Percentiles rank a stretch among this genome's conserved stretches.
phyloP scores from a whole-genome alignment of 192 early-diverging fungal species.

The Spizellomyces punctatus region DNA sequence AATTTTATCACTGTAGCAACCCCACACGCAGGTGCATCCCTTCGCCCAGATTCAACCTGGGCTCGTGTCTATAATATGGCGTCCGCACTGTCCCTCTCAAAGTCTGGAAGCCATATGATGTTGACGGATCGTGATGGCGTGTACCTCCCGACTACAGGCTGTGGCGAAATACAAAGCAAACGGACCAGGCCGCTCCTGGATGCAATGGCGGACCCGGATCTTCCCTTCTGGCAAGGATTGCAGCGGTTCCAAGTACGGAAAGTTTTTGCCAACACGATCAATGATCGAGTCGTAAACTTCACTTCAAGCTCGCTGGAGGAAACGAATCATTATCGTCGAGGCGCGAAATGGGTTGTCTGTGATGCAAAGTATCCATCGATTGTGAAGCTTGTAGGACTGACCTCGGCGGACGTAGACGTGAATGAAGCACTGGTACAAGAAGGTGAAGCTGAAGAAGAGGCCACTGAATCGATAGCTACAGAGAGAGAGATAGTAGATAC shows the following conservation, averaged over 20 bases:
- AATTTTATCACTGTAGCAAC: slow-evolving; percentile 51
- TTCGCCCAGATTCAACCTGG: background rate
- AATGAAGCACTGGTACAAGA: slow-evolving; percentile 19
- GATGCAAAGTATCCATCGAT: slow-evolving; percentile 46
- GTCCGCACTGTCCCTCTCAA: slow-evolving; percentile 8
- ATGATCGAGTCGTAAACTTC: slow-evolving; percentile 39
- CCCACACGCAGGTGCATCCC: slow-evolving; percentile 48
- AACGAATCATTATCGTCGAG: slow-evolving; percentile 33
- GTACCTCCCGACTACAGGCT: background rate
- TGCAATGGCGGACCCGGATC: slow-evolving; percentile 37
- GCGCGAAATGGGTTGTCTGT: slow-evolving; percentile 18
- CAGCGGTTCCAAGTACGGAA: slow-evolving; percentile 24
- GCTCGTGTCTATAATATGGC: slow-evolving; percentile 30
- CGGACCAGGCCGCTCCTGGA: slow-evolving; percentile 31
- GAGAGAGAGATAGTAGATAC: background rate
- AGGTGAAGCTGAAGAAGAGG: slow-evolving; percentile 5
- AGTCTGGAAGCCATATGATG: slow-evolving; percentile 35
- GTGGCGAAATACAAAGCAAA: too few relatives aligned
- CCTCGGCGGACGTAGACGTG: background rate
- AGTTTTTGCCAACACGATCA: slow-evolving; percentile 37
- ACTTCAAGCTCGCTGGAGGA: slow-evolving; percentile 23
- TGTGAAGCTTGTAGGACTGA: slow-evolving; percentile 1
- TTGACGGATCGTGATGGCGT: slow-evolving; percentile 29
- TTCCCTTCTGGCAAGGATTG: slow-evolving; percentile 38
- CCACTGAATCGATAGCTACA: background rate